Conservation (phyloP, 1,284 basidiomycete species). For the Trichosporon ovoides region DNA sequence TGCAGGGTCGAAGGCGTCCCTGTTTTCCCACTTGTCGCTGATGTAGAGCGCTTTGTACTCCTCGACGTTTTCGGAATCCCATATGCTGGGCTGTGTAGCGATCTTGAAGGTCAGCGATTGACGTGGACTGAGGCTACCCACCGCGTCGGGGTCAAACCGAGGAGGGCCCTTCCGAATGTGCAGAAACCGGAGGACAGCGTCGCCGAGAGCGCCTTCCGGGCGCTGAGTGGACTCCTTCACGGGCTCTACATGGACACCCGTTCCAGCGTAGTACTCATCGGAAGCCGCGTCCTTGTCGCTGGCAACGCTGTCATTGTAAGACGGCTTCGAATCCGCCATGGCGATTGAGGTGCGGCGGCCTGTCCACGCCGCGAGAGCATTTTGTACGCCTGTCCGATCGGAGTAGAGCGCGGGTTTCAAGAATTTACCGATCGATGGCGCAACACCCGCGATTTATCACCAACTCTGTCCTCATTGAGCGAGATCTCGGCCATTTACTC, state of each 20-base stretch:
- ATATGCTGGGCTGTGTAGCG: background rate
- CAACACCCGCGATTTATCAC: background rate
- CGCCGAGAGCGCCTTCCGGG: background rate
- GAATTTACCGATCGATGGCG: background rate
- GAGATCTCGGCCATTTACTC: background rate
- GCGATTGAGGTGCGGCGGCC: background rate
- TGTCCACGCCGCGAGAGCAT: background rate
- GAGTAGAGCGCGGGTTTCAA: background rate
- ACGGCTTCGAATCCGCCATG: background rate
- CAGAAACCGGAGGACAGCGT: background rate
- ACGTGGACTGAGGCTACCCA: background rate
- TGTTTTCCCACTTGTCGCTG: slow-evolving; percentile 21
- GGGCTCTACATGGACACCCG: too few relatives aligned
- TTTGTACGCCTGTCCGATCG: background rate
- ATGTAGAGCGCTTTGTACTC: background rate
- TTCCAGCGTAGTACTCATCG: background rate
- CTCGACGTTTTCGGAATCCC: background rate
- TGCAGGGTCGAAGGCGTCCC: slow-evolving; percentile 55
- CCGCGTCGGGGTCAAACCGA: background rate
- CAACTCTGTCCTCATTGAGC: background rate
- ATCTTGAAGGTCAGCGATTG: background rate
- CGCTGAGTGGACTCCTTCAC: background rate
- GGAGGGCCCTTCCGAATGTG: background rate
- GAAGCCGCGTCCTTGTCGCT: background rate
- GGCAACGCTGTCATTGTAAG: background rate